A percentile compares a stretch with the other conserved stretches of the same genome.
These are phyloP conservation scores for Macrolepiota dolichaula DNA, from an alignment of 768 basidiomycete genomes.

Conservation along the genomic window DNA sequence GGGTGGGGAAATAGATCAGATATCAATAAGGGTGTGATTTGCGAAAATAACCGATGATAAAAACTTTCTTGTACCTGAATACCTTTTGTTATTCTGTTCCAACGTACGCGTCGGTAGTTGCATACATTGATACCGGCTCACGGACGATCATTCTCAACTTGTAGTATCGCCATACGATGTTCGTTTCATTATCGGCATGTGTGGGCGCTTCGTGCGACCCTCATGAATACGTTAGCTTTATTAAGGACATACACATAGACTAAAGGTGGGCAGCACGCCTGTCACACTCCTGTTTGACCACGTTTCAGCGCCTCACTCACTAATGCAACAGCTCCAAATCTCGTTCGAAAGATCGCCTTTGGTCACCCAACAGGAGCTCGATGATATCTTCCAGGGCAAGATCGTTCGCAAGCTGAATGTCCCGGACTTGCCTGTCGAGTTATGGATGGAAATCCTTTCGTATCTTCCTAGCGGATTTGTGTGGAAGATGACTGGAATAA, in stretches of 20 bases:
- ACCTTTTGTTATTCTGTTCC: too few relatives aligned
- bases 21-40: too few relatives aligned
- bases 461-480: conserved; percentile 20
- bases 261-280: neutral
- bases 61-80: too few relatives aligned
- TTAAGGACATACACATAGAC: neutral
- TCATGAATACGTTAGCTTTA: neutral
- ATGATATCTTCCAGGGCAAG: conserved; percentile 5
- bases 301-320: neutral
- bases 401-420: conserved; percentile 5
- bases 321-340: conserved; percentile 2
- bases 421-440: conserved; percentile 22
- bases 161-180: neutral
- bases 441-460: conserved; percentile 24
- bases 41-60: too few relatives aligned
- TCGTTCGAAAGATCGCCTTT: neutral
- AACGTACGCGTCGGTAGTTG: too few relatives aligned
- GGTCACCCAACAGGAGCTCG: conserved; percentile 2
- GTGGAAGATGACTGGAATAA: conserved; percentile 26
- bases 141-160: too few relatives aligned
- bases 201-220: neutral
- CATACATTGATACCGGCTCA: neutral
- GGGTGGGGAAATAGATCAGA: too few relatives aligned
- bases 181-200: neutral
- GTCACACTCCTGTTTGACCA: neutral